A percentile compares a stretch with the other conserved stretches of the same genome.
Evolutionary conservation across 495 filamentous ascomycete genomes (phyloP).

Genomic region (Penicillium waksmanii): DNA sequence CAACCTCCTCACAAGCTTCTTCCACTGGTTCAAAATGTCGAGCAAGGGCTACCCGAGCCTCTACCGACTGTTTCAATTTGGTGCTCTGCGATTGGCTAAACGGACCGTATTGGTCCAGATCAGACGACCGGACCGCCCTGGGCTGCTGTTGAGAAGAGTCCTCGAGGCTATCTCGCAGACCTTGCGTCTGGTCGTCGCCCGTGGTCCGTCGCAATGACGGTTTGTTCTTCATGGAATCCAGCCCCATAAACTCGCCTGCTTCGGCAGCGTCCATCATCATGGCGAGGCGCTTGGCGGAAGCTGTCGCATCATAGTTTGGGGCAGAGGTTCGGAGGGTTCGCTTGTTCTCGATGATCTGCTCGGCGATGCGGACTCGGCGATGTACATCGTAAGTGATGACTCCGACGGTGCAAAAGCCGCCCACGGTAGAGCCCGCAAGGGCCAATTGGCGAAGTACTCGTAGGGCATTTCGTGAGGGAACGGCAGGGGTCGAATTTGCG

Average conservation of each 20-base stretch:
- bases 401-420: conserved; percentile 45
- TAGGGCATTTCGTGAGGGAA: conserved; percentile 52
- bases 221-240: conserved; percentile 43
- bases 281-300: conserved; percentile 42
- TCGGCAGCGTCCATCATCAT: conserved; percentile 50
- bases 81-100: neutral
- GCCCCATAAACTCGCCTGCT: conserved; percentile 44
- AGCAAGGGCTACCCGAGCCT: conserved; percentile 17
- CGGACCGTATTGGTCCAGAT: neutral
- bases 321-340: conserved; percentile 47
- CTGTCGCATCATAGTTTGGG: conserved; percentile 49
- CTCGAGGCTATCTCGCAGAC: neutral
- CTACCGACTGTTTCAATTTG: neutral
- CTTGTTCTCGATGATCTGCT: conserved; percentile 50
- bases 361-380: conserved; percentile 44
- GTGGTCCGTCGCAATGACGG: conserved; percentile 16
- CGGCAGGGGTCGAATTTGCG: conserved; percentile 32
- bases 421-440: conserved; percentile 46
- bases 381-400: conserved; percentile 49
- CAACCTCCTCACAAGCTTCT: conserved; percentile 5
- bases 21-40: conserved; percentile 18
- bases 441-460: conserved; percentile 49
- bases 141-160: neutral
- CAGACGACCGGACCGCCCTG: neutral
- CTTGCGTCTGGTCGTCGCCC: neutral